phyloP scores from a whole-genome alignment of 306 rosid species.

The Mimosa bimucronata region DNA sequence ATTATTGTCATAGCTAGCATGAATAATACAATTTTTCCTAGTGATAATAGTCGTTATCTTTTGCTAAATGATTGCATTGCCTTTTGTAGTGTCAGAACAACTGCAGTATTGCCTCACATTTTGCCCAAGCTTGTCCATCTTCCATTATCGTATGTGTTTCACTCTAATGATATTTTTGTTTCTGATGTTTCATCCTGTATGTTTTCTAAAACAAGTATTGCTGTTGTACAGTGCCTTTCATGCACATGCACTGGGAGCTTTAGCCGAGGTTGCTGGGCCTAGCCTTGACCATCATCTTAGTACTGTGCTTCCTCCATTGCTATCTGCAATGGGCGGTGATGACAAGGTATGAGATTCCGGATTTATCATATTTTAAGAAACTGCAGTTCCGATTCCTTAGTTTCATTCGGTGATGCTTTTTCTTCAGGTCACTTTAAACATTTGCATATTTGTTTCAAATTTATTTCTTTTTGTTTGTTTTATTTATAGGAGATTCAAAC shows the following conservation, averaged over 20 bases:
- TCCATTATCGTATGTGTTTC: conserved; percentile 80
- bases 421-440: conserved; percentile 11
- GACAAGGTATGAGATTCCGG: conserved; percentile 56
- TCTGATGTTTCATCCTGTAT: conserved; percentile 3
- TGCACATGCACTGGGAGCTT: conserved; percentile 98
- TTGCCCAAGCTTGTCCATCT: conserved; percentile 92
- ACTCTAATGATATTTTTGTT: conserved; percentile 29
- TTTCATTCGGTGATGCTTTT: conserved; percentile 17
- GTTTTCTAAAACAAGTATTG: conserved; percentile 19
- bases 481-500: conserved; percentile 78
- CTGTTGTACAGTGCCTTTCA: conserved; percentile 72
- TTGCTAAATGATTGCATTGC: conserved; percentile 36
- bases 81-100: conserved; percentile 75
- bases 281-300: conserved; percentile 85
- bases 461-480: conserved; percentile 33
- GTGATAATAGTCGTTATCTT: conserved; percentile 3
- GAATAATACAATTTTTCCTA: conserved; percentile 11
- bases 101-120: conserved; percentile 93
- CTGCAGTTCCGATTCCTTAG: conserved; percentile 23
- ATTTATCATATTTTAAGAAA: conserved; percentile 14
- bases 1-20: neutral
- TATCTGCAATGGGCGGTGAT: conserved; percentile 75
- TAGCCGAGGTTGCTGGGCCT: conserved; percentile 97
- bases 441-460: conserved; percentile 7
- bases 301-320: conserved; percentile 89